Evolutionary conservation across 371 early-diverging fungal genomes (phyloP), one percentile per base, ranked within the genome.

Genomic region (Chytridium lagenaria): DNA sequence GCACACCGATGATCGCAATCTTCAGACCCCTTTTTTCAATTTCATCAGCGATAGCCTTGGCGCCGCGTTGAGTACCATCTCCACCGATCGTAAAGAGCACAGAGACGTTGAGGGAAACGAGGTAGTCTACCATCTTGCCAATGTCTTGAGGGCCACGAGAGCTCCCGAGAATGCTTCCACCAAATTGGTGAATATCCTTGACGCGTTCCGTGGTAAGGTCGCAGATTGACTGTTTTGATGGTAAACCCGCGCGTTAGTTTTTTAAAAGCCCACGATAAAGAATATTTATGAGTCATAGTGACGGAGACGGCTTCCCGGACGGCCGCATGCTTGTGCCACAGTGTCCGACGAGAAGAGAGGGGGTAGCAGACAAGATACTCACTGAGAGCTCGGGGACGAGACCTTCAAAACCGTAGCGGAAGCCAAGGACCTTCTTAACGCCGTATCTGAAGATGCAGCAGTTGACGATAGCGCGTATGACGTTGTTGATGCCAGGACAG

Each of bases 41-140:
- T 34, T 74, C 80, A n/a, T 75, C 38, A 23, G 59, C 57, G 31
- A 80, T 77, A 2, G 63, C 57, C 37, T 65, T 40, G 22, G 80
- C 75, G 36, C 80, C 78, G 7, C 69, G 69, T 50, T 78, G 78
- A 19, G 80, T 80, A 31, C 80, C 80, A 57, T 80, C 80, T 19
- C 80, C 80, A 44, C 80, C 80, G 30, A 78, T 72, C 19, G 77
- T 74, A 55, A 79, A 79, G 19, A 79, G 69, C 30, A 79, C 30
- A 31, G 51, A 39, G 50, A 79, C 73, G 23, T 67, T 69, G 22
- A 70, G 68, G 39, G 39, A 2, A 19, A 68, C 68, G 15, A 79
- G 69, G 59, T 70, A 70, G 50, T 76, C 77, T 31, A 76, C 73
- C 79, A 79, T 77, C 30, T 49, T 50, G n/a, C 19, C 28, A 30